Conservation (phyloP, 1,139 yeast species). For the Sugiyamaella paludigena region DNA sequence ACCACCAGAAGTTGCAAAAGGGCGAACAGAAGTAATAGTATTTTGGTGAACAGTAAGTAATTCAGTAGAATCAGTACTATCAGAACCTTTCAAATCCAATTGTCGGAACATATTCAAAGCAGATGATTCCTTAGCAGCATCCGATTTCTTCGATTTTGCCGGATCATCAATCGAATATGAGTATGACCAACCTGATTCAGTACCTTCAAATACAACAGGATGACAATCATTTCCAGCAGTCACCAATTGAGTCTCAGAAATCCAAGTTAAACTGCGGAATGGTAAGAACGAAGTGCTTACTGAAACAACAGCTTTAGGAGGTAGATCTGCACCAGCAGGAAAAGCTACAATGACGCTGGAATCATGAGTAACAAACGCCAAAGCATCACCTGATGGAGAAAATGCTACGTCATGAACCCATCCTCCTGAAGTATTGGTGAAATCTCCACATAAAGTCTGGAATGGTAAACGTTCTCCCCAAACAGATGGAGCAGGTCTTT, state of each 20-base stretch:
- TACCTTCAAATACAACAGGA: constrained; percentile 80
- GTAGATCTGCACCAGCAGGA: constrained; percentile 68
- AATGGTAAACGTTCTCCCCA: constrained; percentile 98
- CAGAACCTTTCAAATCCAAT: constrained; percentile 87
- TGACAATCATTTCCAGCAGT: constrained; percentile 95
- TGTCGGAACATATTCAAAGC: constrained; percentile 96
- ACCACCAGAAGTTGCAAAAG: constrained; percentile 43
- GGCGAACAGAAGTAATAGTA: constrained; percentile 69
- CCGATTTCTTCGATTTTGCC: constrained; percentile 46
- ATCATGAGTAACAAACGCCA: constrained; percentile 80
- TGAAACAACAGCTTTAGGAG: constrained; percentile 44
- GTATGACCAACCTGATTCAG: constrained; percentile 65
- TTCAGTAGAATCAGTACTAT: constrained; percentile 48
- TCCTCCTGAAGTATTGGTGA: constrained; percentile 69
- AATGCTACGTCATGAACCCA: constrained; percentile 94
- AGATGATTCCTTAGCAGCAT: constrained; percentile 65
- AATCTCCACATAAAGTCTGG: constrained; percentile 89
- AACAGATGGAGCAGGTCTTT: constrained; percentile 71
- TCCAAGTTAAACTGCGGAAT: constrained; percentile 70
- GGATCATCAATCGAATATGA: constrained; percentile 64
- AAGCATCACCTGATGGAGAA: constrained; percentile 71
- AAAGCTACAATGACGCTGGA: constrained; percentile 73
- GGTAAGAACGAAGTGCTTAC: constrained; percentile 79
- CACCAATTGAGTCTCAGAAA: constrained; percentile 61
- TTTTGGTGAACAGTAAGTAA: constrained; percentile 86